A percentile compares a stretch with the other conserved stretches of the same genome.
These are phyloP conservation scores for Fusarium penzigii DNA, from an alignment of 2,329 filamentous ascomycete species.

Conservation along the genomic window DNA sequence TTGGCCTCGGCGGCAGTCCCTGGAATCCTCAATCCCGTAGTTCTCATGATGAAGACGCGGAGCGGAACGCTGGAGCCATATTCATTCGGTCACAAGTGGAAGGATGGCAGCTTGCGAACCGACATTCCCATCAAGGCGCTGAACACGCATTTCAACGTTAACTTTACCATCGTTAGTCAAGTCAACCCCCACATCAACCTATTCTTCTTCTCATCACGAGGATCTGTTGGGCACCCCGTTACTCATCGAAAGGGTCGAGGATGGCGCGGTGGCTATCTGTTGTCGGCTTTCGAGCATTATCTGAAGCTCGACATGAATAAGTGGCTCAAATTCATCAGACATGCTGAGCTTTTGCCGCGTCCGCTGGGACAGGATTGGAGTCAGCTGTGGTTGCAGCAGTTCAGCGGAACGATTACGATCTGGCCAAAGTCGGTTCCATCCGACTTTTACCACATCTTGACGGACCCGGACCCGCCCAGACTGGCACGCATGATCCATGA, in stretches of 20 bases:
- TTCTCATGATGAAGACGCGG: constrained; percentile 84
- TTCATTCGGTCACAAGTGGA: constrained; percentile 99
- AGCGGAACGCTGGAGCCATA: constrained; percentile 82
- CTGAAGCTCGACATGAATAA: constrained; percentile 96
- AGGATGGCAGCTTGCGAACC: constrained; percentile 90
- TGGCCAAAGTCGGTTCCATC: constrained; percentile 81
- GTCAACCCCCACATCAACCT: constrained; percentile 98
- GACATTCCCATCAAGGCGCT: constrained; percentile 94
- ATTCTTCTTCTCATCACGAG: constrained; percentile 96
- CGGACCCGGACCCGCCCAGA: constrained; percentile 74
- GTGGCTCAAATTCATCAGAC: constrained; percentile 92
- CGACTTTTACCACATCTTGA: constrained; percentile 85
- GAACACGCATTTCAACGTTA: constrained; percentile 97
- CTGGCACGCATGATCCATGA: constrained; percentile 87
- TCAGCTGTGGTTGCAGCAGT: constrained; percentile 93
- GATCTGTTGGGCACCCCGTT: constrained; percentile 87
- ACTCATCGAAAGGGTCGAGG: constrained; percentile 91
- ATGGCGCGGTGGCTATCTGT: constrained; percentile 94
- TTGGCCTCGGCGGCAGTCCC: constrained; percentile 93
- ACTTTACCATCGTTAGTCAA: constrained; percentile 85
- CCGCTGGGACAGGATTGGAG: constrained; percentile 95
- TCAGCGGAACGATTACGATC: constrained; percentile 92
- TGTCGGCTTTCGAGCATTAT: constrained; percentile 89
- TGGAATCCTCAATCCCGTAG: constrained; percentile 91
- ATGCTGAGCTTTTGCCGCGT: constrained; percentile 87